Percentiles rank a stretch among this genome's conserved stretches.
phyloP scores from a whole-genome alignment of 768 basidiomycete species.

The Tylopilus rubrobrunneus region DNA sequence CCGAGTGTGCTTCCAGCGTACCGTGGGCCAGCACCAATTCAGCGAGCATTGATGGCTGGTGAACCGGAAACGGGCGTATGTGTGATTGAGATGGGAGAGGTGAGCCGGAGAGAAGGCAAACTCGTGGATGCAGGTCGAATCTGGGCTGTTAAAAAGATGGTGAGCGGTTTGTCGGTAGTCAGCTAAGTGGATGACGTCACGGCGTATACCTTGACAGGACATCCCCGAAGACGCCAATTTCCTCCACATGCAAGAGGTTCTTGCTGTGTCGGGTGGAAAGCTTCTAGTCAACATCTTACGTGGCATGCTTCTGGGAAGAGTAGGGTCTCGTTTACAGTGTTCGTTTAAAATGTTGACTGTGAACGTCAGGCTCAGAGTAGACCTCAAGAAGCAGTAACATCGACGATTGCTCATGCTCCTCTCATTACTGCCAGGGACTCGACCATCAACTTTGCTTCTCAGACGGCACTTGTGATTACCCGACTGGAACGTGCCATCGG shows the following conservation, averaged over 20 bases:
- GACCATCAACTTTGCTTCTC: slow-evolving; percentile 15
- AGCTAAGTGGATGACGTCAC: no score
- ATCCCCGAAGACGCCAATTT: no score
- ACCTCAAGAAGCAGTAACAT: slow-evolving; percentile 39
- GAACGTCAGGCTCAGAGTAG: slow-evolving; percentile 42
- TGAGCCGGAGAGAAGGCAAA: no score
- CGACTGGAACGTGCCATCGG: slow-evolving; percentile 27
- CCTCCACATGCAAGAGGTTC: slow-evolving; percentile 44
- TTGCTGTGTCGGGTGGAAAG: slow-evolving; percentile 64
- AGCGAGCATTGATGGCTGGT: no score
- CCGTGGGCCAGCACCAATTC: no score
- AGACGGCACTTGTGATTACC: slow-evolving; percentile 16
- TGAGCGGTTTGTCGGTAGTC: no score
- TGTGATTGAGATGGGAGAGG: no score
- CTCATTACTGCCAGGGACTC: slow-evolving; percentile 17
- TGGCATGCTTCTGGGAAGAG: slow-evolving; percentile 54
- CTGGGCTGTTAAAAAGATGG: no score
- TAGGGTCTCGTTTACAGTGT: slow-evolving; percentile 22
- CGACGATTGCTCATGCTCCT: slow-evolving; percentile 48
- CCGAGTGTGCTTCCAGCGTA: no score
- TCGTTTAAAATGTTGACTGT: neutral
- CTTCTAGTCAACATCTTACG: slow-evolving; percentile 70
- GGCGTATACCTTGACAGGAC: no score
- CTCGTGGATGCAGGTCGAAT: no score
- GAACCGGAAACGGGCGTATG: no score